phyloP scores from a whole-genome alignment of 2,329 filamentous ascomycete species.

The Magnaporthiopsis incrustans region DNA sequence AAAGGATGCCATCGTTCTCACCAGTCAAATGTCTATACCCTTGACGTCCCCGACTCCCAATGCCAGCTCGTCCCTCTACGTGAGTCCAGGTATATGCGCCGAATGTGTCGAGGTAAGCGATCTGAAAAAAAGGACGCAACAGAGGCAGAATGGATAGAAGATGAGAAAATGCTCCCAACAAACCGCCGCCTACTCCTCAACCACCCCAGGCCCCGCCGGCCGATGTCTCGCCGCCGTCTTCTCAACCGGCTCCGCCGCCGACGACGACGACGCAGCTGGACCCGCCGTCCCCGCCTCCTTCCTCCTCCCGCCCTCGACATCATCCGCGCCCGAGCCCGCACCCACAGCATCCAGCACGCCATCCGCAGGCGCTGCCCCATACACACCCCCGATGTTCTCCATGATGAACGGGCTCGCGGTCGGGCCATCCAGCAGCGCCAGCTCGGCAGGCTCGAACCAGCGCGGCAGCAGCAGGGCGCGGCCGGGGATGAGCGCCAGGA shows the following conservation, averaged over 20 bases:
- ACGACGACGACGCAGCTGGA: slow-evolving; percentile 2
- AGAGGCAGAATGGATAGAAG: no score
- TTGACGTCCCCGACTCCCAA: no score
- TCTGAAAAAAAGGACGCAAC: no score
- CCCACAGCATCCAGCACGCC: slow-evolving; percentile 9
- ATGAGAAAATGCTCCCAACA: no score
- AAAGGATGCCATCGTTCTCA: no score
- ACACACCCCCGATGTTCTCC: slow-evolving; percentile 63
- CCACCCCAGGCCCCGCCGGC: no score
- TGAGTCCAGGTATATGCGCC: no score
- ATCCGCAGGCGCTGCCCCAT: slow-evolving; percentile 27
- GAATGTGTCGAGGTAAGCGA: no score
- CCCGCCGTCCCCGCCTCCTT: slow-evolving; percentile 1
- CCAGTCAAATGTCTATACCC: no score
- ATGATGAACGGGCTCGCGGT: slow-evolving; percentile 70
- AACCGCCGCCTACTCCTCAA: neutral
- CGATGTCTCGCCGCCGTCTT: slow-evolving; percentile 17
- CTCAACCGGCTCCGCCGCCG: slow-evolving; percentile 12
- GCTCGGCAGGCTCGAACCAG: slow-evolving; percentile 52
- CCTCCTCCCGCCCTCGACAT: slow-evolving; percentile 7
- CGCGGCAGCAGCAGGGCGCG: slow-evolving; percentile 56
- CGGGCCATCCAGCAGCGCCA: slow-evolving; percentile 59
- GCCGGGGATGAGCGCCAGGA: slow-evolving; percentile 59
- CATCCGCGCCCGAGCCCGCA: slow-evolving; percentile 5
- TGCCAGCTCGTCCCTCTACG: no score